Conservation (phyloP, 495 filamentous ascomycete species). For the Neurospora sp. region DNA sequence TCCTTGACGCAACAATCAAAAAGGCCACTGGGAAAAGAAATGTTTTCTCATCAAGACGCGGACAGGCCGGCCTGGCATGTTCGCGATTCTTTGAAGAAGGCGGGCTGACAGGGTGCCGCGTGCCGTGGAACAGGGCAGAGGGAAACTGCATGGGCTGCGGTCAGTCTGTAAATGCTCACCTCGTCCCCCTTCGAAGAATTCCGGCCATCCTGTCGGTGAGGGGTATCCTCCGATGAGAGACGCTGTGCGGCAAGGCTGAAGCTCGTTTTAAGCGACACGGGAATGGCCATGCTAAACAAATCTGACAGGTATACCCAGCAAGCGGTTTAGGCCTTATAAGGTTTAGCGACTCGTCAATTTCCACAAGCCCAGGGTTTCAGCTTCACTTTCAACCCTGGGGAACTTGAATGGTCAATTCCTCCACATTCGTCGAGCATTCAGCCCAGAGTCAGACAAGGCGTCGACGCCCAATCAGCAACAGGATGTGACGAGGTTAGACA, state of each 20-base stretch:
- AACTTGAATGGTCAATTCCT: neutral
- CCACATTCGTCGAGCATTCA: neutral
- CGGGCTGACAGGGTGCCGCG: neutral
- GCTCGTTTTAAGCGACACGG: neutral
- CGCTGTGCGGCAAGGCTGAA: neutral
- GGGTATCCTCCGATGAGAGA: neutral
- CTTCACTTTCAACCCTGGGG: neutral
- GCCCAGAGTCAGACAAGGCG: neutral
- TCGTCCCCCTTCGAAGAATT: neutral
- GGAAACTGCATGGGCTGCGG: neutral
- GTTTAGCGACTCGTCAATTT: neutral
- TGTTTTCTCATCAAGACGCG: neutral
- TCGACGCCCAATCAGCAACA: neutral
- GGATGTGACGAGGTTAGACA: neutral
- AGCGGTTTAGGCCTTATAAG: neutral
- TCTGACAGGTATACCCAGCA: neutral
- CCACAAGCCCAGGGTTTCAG: neutral
- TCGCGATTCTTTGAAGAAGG: neutral
- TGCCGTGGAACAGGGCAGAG: neutral
- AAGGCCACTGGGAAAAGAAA: neutral
- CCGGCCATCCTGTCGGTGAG: neutral
- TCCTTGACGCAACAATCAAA: neutral
- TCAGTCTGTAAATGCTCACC: neutral
- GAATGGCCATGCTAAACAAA: neutral
- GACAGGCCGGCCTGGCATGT: neutral